Conservation (phyloP, 1,139 yeast genomes). For the Yamadazyma jaroonii region DNA sequence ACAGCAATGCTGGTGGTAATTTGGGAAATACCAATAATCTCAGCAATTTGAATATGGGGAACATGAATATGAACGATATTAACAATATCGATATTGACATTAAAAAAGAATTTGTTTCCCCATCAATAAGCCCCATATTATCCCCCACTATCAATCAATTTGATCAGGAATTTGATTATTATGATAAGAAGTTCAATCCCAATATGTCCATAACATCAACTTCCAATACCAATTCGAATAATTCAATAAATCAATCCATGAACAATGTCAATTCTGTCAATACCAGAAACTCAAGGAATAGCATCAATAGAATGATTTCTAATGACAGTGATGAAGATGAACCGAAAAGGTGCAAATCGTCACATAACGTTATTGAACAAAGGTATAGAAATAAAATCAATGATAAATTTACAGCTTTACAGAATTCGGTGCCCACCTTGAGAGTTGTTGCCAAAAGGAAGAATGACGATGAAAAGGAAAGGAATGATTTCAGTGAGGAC, state of each 20-base stretch:
- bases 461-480: constrained; percentile 5
- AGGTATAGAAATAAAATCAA: constrained; percentile 45
- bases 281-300: too few species aligned
- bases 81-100: not conserved
- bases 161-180: not conserved
- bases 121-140: constrained; percentile 1
- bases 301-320: too few species aligned
- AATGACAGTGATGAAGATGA: constrained; percentile 8
- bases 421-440: constrained; percentile 41
- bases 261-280: too few species aligned
- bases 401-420: constrained; percentile 41
- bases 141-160: constrained; percentile 1
- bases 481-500: constrained; percentile 17
- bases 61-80: not conserved
- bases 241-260: not conserved
- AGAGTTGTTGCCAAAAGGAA: constrained; percentile 26
- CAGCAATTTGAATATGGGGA: not conserved
- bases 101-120: not conserved
- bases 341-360: constrained; percentile 24
- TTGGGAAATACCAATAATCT: not conserved
- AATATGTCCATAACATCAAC: not conserved
- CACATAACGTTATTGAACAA: constrained; percentile 47
- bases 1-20: not conserved
- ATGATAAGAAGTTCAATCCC: not conserved
- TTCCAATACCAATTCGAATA: not conserved